phyloP scores from a whole-genome alignment of 306 rosid species.

The Inga leiocalycina region DNA sequence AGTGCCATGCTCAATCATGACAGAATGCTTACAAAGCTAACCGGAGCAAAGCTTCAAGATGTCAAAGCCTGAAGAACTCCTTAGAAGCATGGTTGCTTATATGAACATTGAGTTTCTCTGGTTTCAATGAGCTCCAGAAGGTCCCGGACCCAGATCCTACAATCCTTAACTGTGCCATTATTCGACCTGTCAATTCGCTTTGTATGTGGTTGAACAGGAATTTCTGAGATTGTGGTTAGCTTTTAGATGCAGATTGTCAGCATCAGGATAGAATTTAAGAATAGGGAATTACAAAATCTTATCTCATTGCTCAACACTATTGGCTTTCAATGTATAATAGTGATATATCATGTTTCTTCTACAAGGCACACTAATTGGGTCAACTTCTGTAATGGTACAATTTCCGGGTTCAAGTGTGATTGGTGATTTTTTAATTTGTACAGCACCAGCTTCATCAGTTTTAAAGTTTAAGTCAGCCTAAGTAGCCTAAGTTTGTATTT shows the following conservation, averaged over 20 bases:
- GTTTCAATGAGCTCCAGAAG: background rate
- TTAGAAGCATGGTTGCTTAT: background rate
- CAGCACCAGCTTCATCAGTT: background rate
- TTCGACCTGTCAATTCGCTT: background rate
- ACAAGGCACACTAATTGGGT: background rate
- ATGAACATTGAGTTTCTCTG: background rate
- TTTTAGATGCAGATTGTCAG: conserved; percentile 4
- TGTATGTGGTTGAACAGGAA: background rate
- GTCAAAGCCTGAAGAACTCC: conserved; percentile 35
- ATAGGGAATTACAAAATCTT: background rate
- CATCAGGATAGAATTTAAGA: background rate
- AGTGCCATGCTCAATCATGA: conserved; percentile 63
- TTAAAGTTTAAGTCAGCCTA: background rate
- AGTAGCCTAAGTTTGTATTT: no score
- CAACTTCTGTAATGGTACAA: background rate
- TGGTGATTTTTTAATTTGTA: background rate
- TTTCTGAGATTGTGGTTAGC: background rate
- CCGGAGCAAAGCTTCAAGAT: conserved; percentile 37
- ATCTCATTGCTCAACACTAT: background rate
- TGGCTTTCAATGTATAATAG: background rate
- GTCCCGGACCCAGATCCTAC: background rate
- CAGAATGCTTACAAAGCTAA: conserved; percentile 53
- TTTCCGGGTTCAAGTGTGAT: background rate
- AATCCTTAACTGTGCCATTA: background rate
- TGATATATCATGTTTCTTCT: background rate